Evolutionary conservation across 2,329 filamentous ascomycete species (phyloP).

Genomic region (Trichothecium sympodiale): DNA sequence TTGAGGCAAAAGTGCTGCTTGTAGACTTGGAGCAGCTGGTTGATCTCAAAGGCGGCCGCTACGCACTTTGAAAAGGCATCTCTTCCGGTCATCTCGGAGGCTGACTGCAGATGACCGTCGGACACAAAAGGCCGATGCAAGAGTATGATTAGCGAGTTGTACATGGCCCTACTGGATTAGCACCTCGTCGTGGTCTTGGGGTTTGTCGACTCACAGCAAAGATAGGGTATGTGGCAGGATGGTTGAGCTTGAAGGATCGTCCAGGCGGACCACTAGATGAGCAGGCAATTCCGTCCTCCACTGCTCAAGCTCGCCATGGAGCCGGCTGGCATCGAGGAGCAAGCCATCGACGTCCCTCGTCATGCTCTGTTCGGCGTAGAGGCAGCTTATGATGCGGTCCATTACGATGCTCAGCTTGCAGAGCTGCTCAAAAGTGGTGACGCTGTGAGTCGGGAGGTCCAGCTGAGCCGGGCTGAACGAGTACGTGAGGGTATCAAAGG

Average conservation of each 20-base stretch:
- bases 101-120: constrained; percentile 31
- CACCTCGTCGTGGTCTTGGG: too few species aligned
- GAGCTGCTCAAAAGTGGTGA: constrained; percentile 27
- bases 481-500: constrained; percentile 31
- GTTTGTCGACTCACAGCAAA: constrained; percentile 1
- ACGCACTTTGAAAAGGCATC: constrained; percentile 31
- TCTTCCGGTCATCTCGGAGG: constrained; percentile 21
- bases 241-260: constrained; percentile 12
- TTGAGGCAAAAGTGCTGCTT: constrained; percentile 28
- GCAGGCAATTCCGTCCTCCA: constrained; percentile 28
- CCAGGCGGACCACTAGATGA: constrained; percentile 15
- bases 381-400: constrained; percentile 28
- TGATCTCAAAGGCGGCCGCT: constrained; percentile 29
- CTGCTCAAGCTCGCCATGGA: constrained; percentile 25
- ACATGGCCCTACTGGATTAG: constrained; percentile 20
- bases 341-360: constrained; percentile 15
- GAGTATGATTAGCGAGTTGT: constrained; percentile 35
- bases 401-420: constrained; percentile 33
- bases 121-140: constrained; percentile 40
- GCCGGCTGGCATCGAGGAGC: constrained; percentile 14
- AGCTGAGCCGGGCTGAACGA: constrained; percentile 13
- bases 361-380: constrained; percentile 27
- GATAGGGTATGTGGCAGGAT: constrained; percentile 8
- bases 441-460: constrained; percentile 24
- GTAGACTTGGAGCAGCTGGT: constrained; percentile 28